These are phyloP conservation scores for Herpetomonas tarakana DNA, from an alignment of 208 protist genomes.

Conservation along the genomic window DNA sequence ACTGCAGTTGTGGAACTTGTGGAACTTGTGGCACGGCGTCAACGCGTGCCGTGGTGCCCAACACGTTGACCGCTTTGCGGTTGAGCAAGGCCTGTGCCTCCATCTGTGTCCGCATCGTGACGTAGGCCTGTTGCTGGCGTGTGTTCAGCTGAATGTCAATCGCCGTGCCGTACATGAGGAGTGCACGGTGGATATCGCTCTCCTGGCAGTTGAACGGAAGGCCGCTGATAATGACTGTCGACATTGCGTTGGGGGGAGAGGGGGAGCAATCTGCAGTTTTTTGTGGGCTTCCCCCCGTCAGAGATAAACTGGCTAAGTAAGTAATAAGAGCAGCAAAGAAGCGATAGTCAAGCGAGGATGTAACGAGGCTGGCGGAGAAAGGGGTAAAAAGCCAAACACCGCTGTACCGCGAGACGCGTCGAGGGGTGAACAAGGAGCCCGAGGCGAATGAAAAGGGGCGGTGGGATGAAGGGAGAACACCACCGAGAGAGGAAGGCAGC, in stretches of 20 bases:
- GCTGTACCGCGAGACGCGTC: too few relatives aligned
- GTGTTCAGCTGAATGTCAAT: conserved; percentile 46
- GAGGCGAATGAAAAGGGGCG: too few relatives aligned
- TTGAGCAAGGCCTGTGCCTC: conserved; percentile 68
- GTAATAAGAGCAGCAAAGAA: not conserved
- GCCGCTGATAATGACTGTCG: conserved; percentile 61
- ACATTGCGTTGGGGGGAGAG: conserved; percentile 23
- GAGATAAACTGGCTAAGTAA: conserved; percentile 7
- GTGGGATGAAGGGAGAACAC: too few relatives aligned
- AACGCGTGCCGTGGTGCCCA: conserved; percentile 62
- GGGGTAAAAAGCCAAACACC: not conserved
- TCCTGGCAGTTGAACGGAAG: conserved; percentile 68
- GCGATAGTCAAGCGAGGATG: not conserved
- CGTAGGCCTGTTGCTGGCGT: conserved; percentile 48
- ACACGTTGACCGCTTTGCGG: conserved; percentile 61
- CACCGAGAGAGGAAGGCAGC: too few relatives aligned
- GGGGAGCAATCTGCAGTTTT: too few relatives aligned
- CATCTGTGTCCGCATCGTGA: conserved; percentile 72
- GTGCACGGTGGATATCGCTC: conserved; percentile 64
- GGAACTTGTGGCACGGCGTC: conserved; percentile 14
- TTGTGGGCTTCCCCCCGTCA: too few relatives aligned
- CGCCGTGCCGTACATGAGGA: conserved; percentile 77
- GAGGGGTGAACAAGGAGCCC: too few relatives aligned
- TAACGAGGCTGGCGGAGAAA: not conserved
- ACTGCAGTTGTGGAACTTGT: not conserved